Percentiles rank a stretch among this genome's conserved stretches.
Evolutionary conservation across 2,329 filamentous ascomycete species (phyloP).

Genomic region (Microsporum ferrugineum): DNA sequence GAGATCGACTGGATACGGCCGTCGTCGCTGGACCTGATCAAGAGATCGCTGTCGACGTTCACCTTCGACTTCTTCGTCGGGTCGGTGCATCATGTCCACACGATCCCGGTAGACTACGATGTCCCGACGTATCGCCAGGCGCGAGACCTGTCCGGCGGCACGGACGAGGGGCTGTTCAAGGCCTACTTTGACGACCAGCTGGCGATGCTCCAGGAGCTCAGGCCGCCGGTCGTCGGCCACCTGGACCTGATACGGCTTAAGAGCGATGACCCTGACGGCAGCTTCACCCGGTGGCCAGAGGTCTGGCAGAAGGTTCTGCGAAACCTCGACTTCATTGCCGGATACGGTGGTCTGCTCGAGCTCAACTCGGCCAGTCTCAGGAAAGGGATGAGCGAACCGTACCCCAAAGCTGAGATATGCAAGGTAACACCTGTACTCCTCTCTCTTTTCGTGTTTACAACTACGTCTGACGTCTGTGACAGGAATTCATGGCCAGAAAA

Average conservation of each 20-base stretch:
- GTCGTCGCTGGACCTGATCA: conserved; percentile 50
- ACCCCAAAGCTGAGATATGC: conserved; percentile 69
- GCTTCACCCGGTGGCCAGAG: conserved; percentile 45
- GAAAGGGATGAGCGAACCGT: conserved; percentile 84
- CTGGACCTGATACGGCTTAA: conserved; percentile 84
- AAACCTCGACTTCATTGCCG: conserved; percentile 59
- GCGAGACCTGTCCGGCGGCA: conserved; percentile 44
- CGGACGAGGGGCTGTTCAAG: conserved; percentile 63
- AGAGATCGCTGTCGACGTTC: conserved; percentile 47
- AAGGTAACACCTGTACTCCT: conserved; percentile 41
- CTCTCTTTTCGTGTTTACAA: conserved; percentile 8
- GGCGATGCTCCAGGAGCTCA: conserved; percentile 62
- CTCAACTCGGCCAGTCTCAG: conserved; percentile 77
- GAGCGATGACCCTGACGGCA: conserved; percentile 55
- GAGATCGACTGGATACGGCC: conserved; percentile 87
- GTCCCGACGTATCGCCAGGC: conserved; percentile 53
- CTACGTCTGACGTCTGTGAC: not conserved
- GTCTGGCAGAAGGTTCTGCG: conserved; percentile 66
- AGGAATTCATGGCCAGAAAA: conserved; percentile 61
- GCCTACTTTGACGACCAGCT: conserved; percentile 82
- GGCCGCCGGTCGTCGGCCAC: conserved; percentile 75
- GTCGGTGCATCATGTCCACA: conserved; percentile 79
- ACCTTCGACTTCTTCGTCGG: conserved; percentile 82
- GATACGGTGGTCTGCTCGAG: conserved; percentile 75
- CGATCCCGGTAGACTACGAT: conserved; percentile 83